Evolutionary conservation across 768 basidiomycete genomes (phyloP).

Genomic region (Lentinula boryana): DNA sequence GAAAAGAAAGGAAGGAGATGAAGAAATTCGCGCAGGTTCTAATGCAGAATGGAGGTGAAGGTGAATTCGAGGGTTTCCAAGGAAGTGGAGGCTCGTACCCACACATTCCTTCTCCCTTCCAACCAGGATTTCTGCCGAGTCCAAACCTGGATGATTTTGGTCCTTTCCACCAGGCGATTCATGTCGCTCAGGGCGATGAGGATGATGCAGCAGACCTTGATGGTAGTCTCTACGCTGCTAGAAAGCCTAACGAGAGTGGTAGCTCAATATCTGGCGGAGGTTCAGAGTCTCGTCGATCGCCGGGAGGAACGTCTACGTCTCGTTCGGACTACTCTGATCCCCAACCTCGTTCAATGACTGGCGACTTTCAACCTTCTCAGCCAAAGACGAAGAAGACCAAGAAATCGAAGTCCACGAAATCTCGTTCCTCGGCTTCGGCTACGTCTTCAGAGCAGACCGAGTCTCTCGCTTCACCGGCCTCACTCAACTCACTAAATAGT

Average conservation of each 20-base stretch:
- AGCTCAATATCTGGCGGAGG: constrained; percentile 29
- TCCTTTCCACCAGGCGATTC: not conserved
- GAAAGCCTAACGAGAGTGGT: constrained; percentile 20
- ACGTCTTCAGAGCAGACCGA: constrained; percentile 19
- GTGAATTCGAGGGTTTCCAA: constrained; percentile 63
- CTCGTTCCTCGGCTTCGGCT: constrained; percentile 18
- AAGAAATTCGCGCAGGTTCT: constrained; percentile 34
- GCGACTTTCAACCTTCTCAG: constrained; percentile 9
- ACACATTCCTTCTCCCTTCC: constrained; percentile 14
- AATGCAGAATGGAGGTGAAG: constrained; percentile 26
- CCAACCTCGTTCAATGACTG: constrained; percentile 17
- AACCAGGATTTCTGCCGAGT: constrained; percentile 11
- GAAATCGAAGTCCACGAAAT: constrained; percentile 11
- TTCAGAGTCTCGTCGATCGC: constrained; percentile 59
- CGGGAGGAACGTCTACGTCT: constrained; percentile 26
- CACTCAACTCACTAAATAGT: constrained; percentile 16
- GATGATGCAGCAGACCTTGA: constrained; percentile 57
- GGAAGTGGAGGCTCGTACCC: constrained; percentile 34
- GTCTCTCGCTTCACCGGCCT: constrained; percentile 11
- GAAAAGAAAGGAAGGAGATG: constrained; percentile 40
- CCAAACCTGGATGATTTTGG: constrained; percentile 7
- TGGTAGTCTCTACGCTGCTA: constrained; percentile 41
- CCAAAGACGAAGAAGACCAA: not conserved
- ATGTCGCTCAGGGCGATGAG: constrained; percentile 26
- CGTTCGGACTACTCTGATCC: constrained; percentile 31